These are phyloP conservation scores for Geranomyces michiganensis DNA, from an alignment of 192 early-diverging fungal species.

Conservation along the genomic window DNA sequence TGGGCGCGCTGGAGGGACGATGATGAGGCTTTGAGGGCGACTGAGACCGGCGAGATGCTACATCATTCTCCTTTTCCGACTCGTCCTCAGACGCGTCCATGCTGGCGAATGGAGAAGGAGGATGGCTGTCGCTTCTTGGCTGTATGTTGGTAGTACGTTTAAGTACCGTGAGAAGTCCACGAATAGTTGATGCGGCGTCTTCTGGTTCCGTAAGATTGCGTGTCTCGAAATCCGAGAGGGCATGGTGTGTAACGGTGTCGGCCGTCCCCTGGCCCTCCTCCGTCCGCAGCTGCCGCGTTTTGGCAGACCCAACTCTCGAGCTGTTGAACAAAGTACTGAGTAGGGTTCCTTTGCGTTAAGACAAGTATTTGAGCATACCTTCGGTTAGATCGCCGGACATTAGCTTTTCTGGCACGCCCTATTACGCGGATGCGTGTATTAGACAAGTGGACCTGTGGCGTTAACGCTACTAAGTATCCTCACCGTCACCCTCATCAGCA, in stretches of 20 bases:
- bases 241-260: background rate
- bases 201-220: background rate
- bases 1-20: conserved; percentile 12
- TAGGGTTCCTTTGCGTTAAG: background rate
- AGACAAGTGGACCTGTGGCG: background rate
- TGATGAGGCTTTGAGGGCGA: conserved; percentile 5
- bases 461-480: background rate
- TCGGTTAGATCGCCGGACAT: background rate
- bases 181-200: background rate
- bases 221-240: background rate
- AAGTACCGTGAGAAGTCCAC: background rate
- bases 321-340: background rate
- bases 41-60: background rate
- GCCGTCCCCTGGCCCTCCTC: background rate
- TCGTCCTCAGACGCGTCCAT: background rate
- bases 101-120: background rate
- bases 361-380: background rate
- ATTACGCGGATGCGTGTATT: background rate
- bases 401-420: background rate
- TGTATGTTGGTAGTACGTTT: background rate
- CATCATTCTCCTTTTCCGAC: conserved; percentile 1
- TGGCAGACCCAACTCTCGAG: background rate
- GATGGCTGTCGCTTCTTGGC: background rate
- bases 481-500: conserved; percentile 1
- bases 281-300: background rate